phyloP scores from a whole-genome alignment of 2,329 filamentous ascomycete genomes.

The Phaeosphaeria sp. region DNA sequence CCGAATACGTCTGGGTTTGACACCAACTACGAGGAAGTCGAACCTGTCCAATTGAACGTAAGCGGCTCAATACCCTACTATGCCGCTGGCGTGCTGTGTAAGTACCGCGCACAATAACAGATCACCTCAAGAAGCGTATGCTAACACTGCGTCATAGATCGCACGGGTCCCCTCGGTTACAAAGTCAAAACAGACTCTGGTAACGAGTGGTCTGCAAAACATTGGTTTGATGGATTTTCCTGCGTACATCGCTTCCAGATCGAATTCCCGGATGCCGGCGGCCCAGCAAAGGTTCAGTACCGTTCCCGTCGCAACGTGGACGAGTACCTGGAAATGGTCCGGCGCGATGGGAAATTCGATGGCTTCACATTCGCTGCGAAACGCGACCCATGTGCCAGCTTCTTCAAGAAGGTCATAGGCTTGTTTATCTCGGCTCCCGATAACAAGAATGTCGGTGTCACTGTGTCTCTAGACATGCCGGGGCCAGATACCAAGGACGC shows the following conservation, averaged over 20 bases:
- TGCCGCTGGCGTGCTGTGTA: conserved; percentile 71
- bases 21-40: conserved; percentile 68
- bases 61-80: conserved; percentile 73
- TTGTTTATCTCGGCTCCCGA: conserved; percentile 55
- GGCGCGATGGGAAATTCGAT: conserved; percentile 63
- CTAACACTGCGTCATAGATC: conserved; percentile 4
- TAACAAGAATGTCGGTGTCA: conserved; percentile 70
- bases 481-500: conserved; percentile 44
- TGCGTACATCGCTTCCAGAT: conserved; percentile 78
- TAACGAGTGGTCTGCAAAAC: conserved; percentile 65
- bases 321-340: conserved; percentile 66
- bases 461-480: conserved; percentile 69
- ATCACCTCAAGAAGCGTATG: neutral
- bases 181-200: conserved; percentile 67
- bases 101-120: neutral
- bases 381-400: conserved; percentile 74
- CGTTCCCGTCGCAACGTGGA: conserved; percentile 75
- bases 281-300: conserved; percentile 64
- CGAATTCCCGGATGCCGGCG: conserved; percentile 48
- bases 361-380: conserved; percentile 73
- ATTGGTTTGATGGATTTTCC: conserved; percentile 84
- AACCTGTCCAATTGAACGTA: conserved; percentile 69
- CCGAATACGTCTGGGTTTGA: conserved; percentile 60
- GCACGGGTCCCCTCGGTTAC: conserved; percentile 72
- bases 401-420: conserved; percentile 75